These are phyloP conservation scores for Aphanomyces stellatus DNA, from an alignment of 352 stramenopile genomes.

Conservation along the genomic window DNA sequence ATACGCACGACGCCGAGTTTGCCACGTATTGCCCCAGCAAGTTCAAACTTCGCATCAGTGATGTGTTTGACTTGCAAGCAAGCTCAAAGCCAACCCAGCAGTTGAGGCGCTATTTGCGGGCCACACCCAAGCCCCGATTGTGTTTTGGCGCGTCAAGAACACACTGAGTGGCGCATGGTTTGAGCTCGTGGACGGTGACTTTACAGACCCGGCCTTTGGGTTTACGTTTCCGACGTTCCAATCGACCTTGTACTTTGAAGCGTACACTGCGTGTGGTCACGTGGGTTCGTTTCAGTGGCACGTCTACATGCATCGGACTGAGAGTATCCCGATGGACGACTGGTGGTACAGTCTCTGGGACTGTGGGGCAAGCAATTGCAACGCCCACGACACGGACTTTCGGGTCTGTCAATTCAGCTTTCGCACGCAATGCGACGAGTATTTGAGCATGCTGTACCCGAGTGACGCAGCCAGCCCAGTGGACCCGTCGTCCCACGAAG, in stretches of 20 bases:
- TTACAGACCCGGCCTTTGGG: no score
- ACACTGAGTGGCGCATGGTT: background rate
- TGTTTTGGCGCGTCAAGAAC: constrained; percentile 1
- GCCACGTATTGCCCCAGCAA: background rate
- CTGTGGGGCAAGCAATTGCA: constrained; percentile 5
- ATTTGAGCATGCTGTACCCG: background rate
- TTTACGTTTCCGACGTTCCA: background rate
- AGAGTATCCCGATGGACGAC: background rate
- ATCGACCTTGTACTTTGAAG: background rate
- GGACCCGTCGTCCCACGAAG: background rate
- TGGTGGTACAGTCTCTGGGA: constrained; percentile 3
- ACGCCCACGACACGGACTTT: background rate
- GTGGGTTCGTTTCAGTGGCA: background rate
- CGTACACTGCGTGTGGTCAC: background rate
- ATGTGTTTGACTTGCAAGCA: background rate
- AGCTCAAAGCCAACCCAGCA: background rate
- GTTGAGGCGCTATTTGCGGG: background rate
- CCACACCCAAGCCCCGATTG: background rate
- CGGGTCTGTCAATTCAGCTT: background rate
- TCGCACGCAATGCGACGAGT: background rate
- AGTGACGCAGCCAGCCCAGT: background rate
- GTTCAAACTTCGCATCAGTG: background rate
- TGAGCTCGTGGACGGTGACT: background rate
- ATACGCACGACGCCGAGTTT: background rate
- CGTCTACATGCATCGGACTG: background rate